Base-by-base conservation (phyloP, 805 yeast species). In the Metschnikowia colocasiae region DNA sequence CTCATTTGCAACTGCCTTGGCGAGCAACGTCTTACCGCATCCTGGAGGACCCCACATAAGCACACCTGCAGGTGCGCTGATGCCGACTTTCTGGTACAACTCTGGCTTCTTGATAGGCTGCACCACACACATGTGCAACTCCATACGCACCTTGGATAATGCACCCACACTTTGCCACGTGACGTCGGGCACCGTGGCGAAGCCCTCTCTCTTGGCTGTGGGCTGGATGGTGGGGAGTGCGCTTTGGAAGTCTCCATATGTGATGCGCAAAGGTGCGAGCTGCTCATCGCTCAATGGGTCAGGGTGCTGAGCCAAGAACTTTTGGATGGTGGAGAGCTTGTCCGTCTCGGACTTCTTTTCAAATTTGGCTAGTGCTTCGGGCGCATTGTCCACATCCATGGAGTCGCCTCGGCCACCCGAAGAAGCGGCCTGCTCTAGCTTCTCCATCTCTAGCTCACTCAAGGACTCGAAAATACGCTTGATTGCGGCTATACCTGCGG, bases 11-110 rank as follows among this genome's bases (percentile, higher is more conserved):
- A 94, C 98, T 2, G 99, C 99, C 60, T 94, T 94, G 1, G 98
- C 98, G 25, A 94, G 73, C 42, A 94, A 73, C 0, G 99, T 94
- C 63, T 94, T 94, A 76, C 99, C 99, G 71, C 98, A 94, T 31
- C 99, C 99, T 3, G 99, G 99, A 1, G 99, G 99, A 0, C 99
- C 99, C 99, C 99, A 94, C 75, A 94, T 78, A 22, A 94, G 69
- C 1, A 94, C 99, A 48, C 99, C 99, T 0, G 96, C 90, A 2
- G 98, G 98, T 0, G 97, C 97, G 46, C 89, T 81, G 36, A 94
- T 91, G 65, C 99, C 99, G 9, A 91, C 97, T 49, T 83, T 81
- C 53, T 81, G 83, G 61, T 87, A 94, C 18, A 92, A 69, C 52
- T 92, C 97, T 1, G 99, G 99, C 53, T 87, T 80, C 59, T 85